Percentiles rank a stretch among this genome's conserved stretches.
Evolutionary conservation across 75 land plant genomes (phyloP).

Genomic region (Cryptomeria japonica): DNA sequence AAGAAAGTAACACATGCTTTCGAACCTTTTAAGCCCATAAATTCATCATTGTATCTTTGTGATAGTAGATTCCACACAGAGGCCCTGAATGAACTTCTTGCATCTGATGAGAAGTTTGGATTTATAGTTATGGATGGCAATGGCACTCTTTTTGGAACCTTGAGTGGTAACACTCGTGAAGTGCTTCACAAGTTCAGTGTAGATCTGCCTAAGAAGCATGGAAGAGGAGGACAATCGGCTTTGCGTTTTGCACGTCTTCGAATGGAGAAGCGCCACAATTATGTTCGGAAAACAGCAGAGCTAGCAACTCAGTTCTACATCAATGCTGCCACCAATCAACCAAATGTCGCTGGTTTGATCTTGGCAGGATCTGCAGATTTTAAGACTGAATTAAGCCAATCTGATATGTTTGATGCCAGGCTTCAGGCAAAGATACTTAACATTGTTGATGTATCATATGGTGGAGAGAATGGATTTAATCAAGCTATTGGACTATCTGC

Average conservation of each 20-base stretch:
- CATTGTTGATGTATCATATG: slow-evolving; percentile 69
- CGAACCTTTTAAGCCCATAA: slow-evolving; percentile 67
- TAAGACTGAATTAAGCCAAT: slow-evolving; percentile 78
- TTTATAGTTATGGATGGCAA: slow-evolving; percentile 74
- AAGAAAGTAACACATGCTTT: slow-evolving; percentile 55
- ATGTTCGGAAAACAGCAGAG: slow-evolving; percentile 67
- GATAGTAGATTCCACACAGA: slow-evolving; percentile 29
- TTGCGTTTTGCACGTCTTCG: slow-evolving; percentile 64
- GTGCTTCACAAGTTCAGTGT: slow-evolving; percentile 41
- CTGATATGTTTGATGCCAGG: slow-evolving; percentile 87
- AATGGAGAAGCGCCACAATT: slow-evolving; percentile 77
- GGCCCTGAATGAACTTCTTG: slow-evolving; percentile 65
- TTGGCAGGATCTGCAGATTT: slow-evolving; percentile 42
- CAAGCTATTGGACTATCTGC: slow-evolving; percentile 60
- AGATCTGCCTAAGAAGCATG: slow-evolving; percentile 56
- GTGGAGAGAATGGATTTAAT: slow-evolving; percentile 5
- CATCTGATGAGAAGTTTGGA: slow-evolving; percentile 62
- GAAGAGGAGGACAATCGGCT: slow-evolving; percentile 82
- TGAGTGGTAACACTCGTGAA: slow-evolving; percentile 57
- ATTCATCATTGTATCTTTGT: slow-evolving; percentile 62
- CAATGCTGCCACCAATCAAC: slow-evolving; percentile 80
- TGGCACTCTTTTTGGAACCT: slow-evolving; percentile 74
- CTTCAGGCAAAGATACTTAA: slow-evolving; percentile 74
- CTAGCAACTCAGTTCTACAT: slow-evolving; percentile 53
- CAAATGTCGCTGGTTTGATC: slow-evolving; percentile 42